phyloP scores from a whole-genome alignment of 176 grass and related monocot genomes.

The Eremochloa ophiuroides region DNA sequence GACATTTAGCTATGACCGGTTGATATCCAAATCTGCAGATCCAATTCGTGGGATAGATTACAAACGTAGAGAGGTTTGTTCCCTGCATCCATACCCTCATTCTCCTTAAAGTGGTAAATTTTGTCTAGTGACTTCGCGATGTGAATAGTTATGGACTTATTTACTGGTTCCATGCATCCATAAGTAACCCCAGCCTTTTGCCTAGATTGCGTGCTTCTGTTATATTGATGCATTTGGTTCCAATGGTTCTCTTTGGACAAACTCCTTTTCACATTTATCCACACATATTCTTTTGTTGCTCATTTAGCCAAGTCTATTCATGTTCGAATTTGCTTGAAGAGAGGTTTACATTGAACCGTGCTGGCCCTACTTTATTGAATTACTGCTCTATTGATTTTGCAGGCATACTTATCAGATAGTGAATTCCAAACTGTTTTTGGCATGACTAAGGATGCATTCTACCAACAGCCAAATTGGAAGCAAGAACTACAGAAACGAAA shows the following conservation, averaged over 20 bases:
- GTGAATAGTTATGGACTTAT: not conserved
- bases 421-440: constrained; percentile 79
- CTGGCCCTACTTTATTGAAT: not conserved
- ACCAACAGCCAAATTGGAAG: constrained; percentile 90
- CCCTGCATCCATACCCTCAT: not conserved
- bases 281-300: not conserved
- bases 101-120: not conserved
- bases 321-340: not conserved
- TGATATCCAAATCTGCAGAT: constrained; percentile 77
- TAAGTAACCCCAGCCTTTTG: not conserved
- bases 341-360: not conserved
- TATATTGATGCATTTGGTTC: not conserved
- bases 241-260: not conserved
- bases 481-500: constrained; percentile 92
- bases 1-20: constrained; percentile 73
- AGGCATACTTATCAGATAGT: constrained; percentile 83
- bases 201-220: not conserved
- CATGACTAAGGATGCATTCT: constrained; percentile 73
- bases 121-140: not conserved
- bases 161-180: not conserved
- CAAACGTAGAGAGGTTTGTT: constrained; percentile 88
- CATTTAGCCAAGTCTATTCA: not conserved
- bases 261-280: not conserved
- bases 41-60: constrained; percentile 83
- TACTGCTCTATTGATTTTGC: constrained; percentile 16